Conservation (phyloP, 306 rosid species). For the Cicer yamashitae region DNA sequence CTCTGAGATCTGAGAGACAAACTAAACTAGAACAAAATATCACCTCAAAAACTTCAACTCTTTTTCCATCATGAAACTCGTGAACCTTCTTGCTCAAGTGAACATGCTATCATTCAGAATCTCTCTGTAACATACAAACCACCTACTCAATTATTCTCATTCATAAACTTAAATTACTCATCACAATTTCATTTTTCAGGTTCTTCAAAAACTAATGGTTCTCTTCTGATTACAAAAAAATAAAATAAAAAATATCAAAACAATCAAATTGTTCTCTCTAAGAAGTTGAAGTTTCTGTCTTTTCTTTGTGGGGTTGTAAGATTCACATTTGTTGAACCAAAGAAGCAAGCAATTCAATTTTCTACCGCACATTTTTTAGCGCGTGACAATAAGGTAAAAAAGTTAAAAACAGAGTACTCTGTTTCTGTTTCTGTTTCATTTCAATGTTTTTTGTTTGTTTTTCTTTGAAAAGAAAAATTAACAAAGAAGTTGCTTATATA, state of each 20-base stretch:
- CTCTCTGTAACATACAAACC: background rate
- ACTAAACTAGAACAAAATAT: background rate
- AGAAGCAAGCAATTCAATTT: background rate
- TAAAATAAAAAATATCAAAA: constrained; percentile 24
- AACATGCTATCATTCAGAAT: constrained; percentile 22
- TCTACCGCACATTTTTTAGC: constrained; percentile 4
- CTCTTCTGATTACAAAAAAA: background rate
- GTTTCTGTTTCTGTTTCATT: background rate
- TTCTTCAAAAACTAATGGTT: background rate
- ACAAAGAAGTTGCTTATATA: background rate
- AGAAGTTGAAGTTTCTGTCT: constrained; percentile 14
- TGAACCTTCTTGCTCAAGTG: background rate
- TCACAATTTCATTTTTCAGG: constrained; percentile 17
- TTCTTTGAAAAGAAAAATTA: constrained; percentile 7
- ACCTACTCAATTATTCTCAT: background rate
- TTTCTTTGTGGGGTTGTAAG: constrained; percentile 36
- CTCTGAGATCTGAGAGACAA: constrained; percentile 52
- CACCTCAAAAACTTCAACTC: constrained; percentile 23
- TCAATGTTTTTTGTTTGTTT: background rate
- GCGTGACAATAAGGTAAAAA: constrained; percentile 42
- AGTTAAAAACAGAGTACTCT: constrained; percentile 28
- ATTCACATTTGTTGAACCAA: constrained; percentile 11
- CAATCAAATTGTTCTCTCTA: background rate
- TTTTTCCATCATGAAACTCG: constrained; percentile 32
- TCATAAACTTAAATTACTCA: constrained; percentile 8